Evolutionary conservation across 495 filamentous ascomycete genomes (phyloP), one percentile per base, ranked within the genome.

Genomic region (Hyphodiscus hymeniophilus): DNA sequence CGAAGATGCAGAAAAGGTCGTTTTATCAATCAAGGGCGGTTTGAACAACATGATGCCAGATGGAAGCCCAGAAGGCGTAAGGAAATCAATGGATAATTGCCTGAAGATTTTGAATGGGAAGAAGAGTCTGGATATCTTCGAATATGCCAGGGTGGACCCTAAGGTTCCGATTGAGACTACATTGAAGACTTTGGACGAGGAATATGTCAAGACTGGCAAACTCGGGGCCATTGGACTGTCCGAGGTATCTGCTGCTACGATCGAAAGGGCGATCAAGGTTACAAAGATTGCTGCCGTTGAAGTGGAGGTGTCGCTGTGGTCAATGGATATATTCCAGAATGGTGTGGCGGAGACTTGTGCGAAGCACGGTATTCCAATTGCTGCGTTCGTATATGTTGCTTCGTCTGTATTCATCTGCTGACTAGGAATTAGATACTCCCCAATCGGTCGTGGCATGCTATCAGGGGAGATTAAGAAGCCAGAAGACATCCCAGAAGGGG

Each of bases 71-170:
- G 74, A 76, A 52, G 74, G 75, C 47, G 71, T 86, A 2, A 74
- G 79, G 11, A 70, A 74, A 16, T 80, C 75, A 38, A 70, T 95
- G 43, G 85, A 94, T 41, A 74, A 81, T 51, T 76, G 70, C 53
- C 59, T 94, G 36, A 70, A 59, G 23, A 57, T 75, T 24, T 69
- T 87, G 12, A 76, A 81, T 38, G 85, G 82, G 6, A 85, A 80
- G 51, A 92, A 92, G 72, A 81, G 71, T 51, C 65, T 95, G 47
- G 88, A 95, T 63, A 76, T 91, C 44, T 95, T 89, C 52, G 82
- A 90, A 64, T 80, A 67, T 51, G 87, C 84, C 13, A 71, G 89
- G 2, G 73, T 87, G 18, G 89, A 94, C 54, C 71, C 70, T 4
- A 76, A 77, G 0, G 75, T 77, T 1, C 66, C 68, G 5, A 51